Evolutionary conservation across 2,329 filamentous ascomycete species (phyloP).

Genomic region (Parastagonospora nodorum): DNA sequence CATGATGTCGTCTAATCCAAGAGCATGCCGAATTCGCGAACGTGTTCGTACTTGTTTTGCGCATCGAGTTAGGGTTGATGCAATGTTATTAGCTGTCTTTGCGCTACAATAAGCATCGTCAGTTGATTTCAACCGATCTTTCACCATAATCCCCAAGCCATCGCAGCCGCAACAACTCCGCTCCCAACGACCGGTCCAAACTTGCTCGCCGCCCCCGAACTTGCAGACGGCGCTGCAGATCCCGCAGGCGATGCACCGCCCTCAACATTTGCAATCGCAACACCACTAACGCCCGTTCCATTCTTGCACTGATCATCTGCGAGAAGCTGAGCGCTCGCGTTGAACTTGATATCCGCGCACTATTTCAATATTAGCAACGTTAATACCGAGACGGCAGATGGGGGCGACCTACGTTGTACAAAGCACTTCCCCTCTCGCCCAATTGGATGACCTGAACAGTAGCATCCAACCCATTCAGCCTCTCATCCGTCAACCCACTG

Average conservation of each 20-base stretch:
- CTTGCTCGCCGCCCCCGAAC: constrained; percentile 17
- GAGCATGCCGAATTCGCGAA: too few species aligned
- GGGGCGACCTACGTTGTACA: constrained; percentile 49
- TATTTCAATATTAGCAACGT: constrained; percentile 20
- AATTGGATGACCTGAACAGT: constrained; percentile 54
- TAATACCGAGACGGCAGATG: neutral
- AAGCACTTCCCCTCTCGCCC: constrained; percentile 43
- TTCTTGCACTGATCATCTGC: constrained; percentile 47
- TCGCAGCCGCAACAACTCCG: constrained; percentile 20
- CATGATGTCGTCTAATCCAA: too few species aligned
- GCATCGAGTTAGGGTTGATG: too few species aligned
- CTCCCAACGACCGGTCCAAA: constrained; percentile 22
- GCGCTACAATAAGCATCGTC: too few species aligned
- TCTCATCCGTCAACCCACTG: constrained; percentile 18
- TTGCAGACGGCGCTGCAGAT: constrained; percentile 6
- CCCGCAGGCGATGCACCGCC: neutral
- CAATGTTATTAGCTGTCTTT: too few species aligned
- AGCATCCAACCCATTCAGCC: constrained; percentile 48
- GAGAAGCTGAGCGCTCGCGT: constrained; percentile 44
- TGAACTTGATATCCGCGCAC: constrained; percentile 54
- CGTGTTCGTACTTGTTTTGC: too few species aligned
- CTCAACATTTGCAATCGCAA: constrained; percentile 29
- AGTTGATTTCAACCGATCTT: too few species aligned
- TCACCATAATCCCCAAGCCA: constrained; percentile 26
- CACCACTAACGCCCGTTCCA: constrained; percentile 46